Evolutionary conservation across 768 basidiomycete species (phyloP), one percentile per base, ranked within the genome.

Genomic region (Xerocomellus dryophilus): DNA sequence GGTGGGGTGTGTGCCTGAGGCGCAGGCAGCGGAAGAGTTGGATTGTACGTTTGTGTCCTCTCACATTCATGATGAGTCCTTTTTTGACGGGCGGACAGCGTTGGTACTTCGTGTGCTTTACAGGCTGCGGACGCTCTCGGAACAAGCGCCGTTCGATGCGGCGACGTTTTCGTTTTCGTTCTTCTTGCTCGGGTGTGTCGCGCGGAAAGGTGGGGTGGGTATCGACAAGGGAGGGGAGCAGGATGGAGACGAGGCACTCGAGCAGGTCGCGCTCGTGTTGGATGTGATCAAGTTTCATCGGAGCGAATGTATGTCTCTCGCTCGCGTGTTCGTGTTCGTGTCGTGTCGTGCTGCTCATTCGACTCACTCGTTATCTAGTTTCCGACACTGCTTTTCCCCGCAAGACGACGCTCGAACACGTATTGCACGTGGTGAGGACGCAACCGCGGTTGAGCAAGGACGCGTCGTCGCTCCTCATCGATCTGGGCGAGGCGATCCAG

Each of bases 361-460:
- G 1, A 25, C 27, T 18, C 29, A 8, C 15, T 3, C n/a, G 2
- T 12, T 1, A 11, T 15, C 1, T 20, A 96, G 95, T 91, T 66
- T 74, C 80, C 3, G 80, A 90, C 50, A 35, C 74, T 2, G 75
- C 82, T 0, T 98, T 87, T 73, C 95, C 96, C 2, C 83, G 94
- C 5, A 65, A 81, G 23, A 74, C 79, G 47, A 83, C 85, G 0
- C 83, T 96, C 51, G 74, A 82, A 44, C 77, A 81, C 44, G 78
- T 98, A 7, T 67, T 96, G 21, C 79, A 85, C 44, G 77, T 89
- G 39, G 86, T 98, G 53, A 77, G 81, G 36, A 78, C 78, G 11
- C 91, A 97, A 57, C 87, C 93, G 2, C 84, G 84, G 38, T 77
- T 97, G 15, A 84, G 82, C 54, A 94, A 95, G 67, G 85, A 91